Conservation (phyloP, 2,329 filamentous ascomycete species). For the Setomelanomma holmii region DNA sequence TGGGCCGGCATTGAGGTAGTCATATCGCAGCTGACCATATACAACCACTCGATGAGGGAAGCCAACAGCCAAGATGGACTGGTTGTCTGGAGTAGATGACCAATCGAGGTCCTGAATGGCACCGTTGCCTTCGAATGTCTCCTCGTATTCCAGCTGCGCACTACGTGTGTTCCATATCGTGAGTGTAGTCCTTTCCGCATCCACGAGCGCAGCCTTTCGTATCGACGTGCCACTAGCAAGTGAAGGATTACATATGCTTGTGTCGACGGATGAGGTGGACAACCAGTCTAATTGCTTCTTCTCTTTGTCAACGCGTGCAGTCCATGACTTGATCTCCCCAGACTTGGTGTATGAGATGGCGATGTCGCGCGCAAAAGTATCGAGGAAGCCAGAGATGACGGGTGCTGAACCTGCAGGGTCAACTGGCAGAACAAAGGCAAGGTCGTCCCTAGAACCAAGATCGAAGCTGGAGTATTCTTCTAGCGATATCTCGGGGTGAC, state of each 20-base stretch:
- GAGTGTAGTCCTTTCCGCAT: conserved; percentile 73
- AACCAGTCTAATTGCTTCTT: conserved; percentile 77
- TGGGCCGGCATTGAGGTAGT: conserved; percentile 87
- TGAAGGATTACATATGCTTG: conserved; percentile 73
- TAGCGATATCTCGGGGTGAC: conserved; percentile 55
- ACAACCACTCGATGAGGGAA: conserved; percentile 86
- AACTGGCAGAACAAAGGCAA: conserved; percentile 74
- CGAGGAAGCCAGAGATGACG: conserved; percentile 77
- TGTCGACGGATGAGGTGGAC: conserved; percentile 80
- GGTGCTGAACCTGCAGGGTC: conserved; percentile 81
- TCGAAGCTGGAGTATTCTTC: conserved; percentile 75
- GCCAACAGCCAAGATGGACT: conserved; percentile 90
- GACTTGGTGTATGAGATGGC: conserved; percentile 82
- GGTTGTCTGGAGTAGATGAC: conserved; percentile 88
- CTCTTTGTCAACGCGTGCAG: conserved; percentile 72
- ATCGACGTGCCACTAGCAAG: conserved; percentile 86
- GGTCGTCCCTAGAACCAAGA: conserved; percentile 62
- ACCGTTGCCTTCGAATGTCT: conserved; percentile 75
- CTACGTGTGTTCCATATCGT: conserved; percentile 92
- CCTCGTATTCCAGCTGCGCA: conserved; percentile 80
- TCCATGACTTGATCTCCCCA: conserved; percentile 84
- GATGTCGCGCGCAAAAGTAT: conserved; percentile 84
- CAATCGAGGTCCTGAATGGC: conserved; percentile 88
- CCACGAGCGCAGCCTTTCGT: conserved; percentile 84
- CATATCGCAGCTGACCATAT: conserved; percentile 86